phyloP scores from a whole-genome alignment of 2,329 filamentous ascomycete species.

The Fusarium brevicatenulatum region DNA sequence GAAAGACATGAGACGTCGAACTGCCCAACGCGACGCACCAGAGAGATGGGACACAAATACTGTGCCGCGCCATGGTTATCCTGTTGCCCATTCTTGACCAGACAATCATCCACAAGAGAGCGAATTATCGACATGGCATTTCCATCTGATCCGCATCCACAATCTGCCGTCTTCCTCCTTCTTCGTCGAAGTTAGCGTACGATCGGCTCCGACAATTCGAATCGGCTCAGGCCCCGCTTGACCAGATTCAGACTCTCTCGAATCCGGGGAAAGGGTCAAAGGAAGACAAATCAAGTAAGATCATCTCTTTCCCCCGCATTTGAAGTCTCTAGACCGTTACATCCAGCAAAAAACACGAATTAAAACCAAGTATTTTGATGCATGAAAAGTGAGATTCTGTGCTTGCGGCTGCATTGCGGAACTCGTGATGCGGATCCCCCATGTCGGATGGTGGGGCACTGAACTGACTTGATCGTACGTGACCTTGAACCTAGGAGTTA shows the following conservation, averaged over 20 bases:
- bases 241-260: not conserved
- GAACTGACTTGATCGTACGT: constrained; percentile 30
- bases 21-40: no score
- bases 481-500: not conserved
- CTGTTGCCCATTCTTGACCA: not conserved
- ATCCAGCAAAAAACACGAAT: not conserved
- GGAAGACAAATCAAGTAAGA: constrained; percentile 5
- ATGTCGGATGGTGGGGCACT: constrained; percentile 22
- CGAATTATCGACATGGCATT: not conserved
- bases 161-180: not conserved
- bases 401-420: constrained; percentile 12
- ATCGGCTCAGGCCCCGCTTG: constrained; percentile 20
- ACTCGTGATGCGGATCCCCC: not conserved
- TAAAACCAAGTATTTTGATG: not conserved
- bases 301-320: constrained; percentile 23
- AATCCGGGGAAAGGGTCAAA: constrained; percentile 15
- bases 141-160: not conserved
- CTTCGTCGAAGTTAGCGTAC: not conserved
- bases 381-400: not conserved
- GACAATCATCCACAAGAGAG: not conserved
- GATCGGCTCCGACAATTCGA: constrained; percentile 10
- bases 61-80: no score
- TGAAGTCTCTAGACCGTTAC: not conserved
- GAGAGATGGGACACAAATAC: not conserved
- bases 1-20: no score